Conservation (phyloP, 495 filamentous ascomycete species). For the Daldinia bambusicola region DNA sequence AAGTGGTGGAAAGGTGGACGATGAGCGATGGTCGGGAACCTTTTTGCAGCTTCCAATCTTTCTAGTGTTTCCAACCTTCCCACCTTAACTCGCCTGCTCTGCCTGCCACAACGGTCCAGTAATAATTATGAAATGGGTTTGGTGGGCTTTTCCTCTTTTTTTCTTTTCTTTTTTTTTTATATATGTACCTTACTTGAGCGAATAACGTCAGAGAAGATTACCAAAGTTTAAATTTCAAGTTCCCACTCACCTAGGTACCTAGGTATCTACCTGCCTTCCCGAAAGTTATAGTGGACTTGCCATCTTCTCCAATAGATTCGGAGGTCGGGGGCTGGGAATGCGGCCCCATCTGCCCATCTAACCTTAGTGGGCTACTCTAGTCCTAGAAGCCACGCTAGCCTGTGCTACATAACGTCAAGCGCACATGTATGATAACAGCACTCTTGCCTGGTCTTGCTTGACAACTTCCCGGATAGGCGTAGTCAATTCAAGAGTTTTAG, state of each 20-base stretch:
- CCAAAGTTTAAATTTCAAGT: not conserved
- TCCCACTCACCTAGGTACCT: no score
- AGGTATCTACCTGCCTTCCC: conserved; percentile 4
- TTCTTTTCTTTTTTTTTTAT: no score
- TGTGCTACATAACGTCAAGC: conserved; percentile 32
- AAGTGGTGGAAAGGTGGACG: conserved; percentile 12
- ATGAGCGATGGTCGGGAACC: conserved; percentile 1
- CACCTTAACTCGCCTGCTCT: conserved; percentile 1
- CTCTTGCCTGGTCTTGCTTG: not conserved
- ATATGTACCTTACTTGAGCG: no score
- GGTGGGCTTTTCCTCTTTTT: conserved; percentile 27
- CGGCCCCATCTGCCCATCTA: conserved; percentile 25
- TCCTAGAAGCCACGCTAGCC: conserved; percentile 16
- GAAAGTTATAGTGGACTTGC: not conserved
- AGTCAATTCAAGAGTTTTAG: conserved; percentile 22
- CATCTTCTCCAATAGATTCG: conserved; percentile 9
- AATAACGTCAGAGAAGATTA: conserved; percentile 38
- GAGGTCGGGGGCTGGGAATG: conserved; percentile 33
- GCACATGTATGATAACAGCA: conserved; percentile 23
- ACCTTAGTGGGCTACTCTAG: conserved; percentile 24
- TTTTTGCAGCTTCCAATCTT: not conserved
- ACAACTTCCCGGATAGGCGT: conserved; percentile 37
- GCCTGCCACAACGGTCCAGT: not conserved
- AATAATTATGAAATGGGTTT: not conserved
- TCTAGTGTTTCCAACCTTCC: conserved; percentile 8